These are phyloP conservation scores for Cyclotella atomus DNA, from an alignment of 108 stramenopile genomes.

Conservation along the genomic window DNA sequence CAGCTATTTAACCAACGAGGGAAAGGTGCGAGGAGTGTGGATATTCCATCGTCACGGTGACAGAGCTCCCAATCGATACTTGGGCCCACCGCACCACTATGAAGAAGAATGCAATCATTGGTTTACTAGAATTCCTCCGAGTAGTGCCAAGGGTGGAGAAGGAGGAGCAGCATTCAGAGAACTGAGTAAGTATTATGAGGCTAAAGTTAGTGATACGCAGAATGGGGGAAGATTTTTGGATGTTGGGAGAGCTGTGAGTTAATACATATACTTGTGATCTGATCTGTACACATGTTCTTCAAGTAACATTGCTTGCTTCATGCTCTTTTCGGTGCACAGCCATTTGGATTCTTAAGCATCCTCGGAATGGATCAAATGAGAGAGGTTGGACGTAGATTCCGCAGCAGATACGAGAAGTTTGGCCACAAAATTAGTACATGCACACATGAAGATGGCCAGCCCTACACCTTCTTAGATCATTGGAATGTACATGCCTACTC, in stretches of 20 bases:
- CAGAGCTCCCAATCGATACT: conserved; percentile 61
- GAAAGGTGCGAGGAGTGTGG: conserved; percentile 66
- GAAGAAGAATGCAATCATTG: conserved; percentile 63
- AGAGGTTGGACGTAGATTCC: conserved; percentile 52
- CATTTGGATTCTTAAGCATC: conserved; percentile 76
- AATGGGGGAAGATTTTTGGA: conserved; percentile 3
- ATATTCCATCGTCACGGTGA: conserved; percentile 84
- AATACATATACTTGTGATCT: conserved; percentile 19
- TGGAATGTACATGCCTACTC: conserved; percentile 74
- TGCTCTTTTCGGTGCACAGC: conserved; percentile 42
- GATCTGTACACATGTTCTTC: no score
- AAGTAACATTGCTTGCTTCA: conserved; percentile 57
- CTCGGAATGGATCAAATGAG: conserved; percentile 71
- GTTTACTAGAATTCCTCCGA: conserved; percentile 53
- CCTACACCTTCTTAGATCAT: conserved; percentile 57
- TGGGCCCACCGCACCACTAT: conserved; percentile 38
- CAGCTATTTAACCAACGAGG: conserved; percentile 38
- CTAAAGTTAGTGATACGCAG: not conserved
- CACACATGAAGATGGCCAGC: not conserved
- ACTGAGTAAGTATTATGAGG: not conserved
- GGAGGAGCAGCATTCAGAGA: not conserved
- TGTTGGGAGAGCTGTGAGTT: conserved; percentile 17
- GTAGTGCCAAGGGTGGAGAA: conserved; percentile 17
- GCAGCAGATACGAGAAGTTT: conserved; percentile 53
- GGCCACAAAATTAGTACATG: conserved; percentile 30